Base-by-base conservation (phyloP, 2,329 filamentous ascomycete species). In the Trichoderma pleuroti region DNA sequence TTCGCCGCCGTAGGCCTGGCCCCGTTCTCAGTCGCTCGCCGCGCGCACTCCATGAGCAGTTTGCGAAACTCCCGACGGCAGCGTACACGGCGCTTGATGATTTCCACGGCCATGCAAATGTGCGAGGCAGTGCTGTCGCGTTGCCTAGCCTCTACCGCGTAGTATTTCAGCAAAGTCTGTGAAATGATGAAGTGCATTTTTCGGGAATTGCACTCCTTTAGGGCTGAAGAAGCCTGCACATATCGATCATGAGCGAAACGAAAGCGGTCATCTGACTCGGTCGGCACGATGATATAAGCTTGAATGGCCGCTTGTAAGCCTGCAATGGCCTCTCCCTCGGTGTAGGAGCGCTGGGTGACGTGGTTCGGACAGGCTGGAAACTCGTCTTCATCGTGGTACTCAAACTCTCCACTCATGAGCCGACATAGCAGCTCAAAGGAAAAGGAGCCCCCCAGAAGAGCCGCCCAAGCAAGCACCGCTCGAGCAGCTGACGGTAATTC, bases 111-210 rank as follows among this genome's bases (percentile, higher is more conserved):
- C 74, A 92, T 88, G 77, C 93, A 94, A 4, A 97, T 91, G 78
- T 98, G 95, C 6, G 90, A 88, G 26, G 93, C 93, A 72, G 91
- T 91, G 71, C 88, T 90, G 76, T 97, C 94, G 14, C 90, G 86
- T 30, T 87, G 86, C 63, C 86, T 86, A 1, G 87, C 84, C 72
- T 93, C 90, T 28, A 86, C 80, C 9, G 83, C 77, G 72, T 87
- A 88, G 75, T 94, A 91, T 74, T 92, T 92, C 79, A 94, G 88
- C 74, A 98, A 88, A 0, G 91, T 91, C 77, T 93, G 91, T 0
- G 93, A 92, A 75, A 98, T 93, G 59, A 94, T 89, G 75, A 94
- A 98, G 80, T 98, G 94, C 94, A 98, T 98, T 75, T 92, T 92
- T 24, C 87, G 84, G 26, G 87, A 83, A 69, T 92, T 89, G 76